These are phyloP conservation scores for Smittium culicis DNA, from an alignment of 371 early-diverging fungal genomes.

Conservation along the genomic window DNA sequence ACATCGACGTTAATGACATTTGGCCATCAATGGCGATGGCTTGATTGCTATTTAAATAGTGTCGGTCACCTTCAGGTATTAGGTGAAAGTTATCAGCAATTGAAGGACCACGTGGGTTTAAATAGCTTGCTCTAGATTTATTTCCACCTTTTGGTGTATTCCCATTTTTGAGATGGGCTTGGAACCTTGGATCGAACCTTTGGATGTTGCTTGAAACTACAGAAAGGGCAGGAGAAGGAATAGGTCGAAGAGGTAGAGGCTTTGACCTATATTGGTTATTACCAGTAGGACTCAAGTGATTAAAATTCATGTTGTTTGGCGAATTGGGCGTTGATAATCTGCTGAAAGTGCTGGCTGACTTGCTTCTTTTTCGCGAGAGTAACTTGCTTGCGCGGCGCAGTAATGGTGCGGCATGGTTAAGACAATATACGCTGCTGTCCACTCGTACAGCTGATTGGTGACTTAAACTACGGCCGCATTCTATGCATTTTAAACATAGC, in stretches of 20 bases:
- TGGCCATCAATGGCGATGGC: background rate
- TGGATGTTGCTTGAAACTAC: background rate
- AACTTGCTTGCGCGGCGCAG: constrained; percentile 32
- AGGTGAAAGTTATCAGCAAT: constrained; percentile 4
- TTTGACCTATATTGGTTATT: background rate
- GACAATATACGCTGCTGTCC: constrained; percentile 31
- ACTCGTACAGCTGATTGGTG: constrained; percentile 24
- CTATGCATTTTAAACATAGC: constrained; percentile 31
- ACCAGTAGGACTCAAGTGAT: background rate
- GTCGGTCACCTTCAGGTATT: background rate
- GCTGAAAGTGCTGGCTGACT: background rate
- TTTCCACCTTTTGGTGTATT: background rate
- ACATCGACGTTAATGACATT: background rate
- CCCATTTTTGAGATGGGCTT: no score
- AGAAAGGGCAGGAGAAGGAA: background rate
- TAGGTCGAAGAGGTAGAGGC: background rate
- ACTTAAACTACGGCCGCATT: constrained; percentile 26
- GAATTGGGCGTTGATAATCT: background rate
- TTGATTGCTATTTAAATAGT: background rate
- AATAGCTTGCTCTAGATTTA: background rate
- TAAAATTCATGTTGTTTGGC: background rate
- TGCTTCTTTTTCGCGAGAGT: constrained; percentile 16
- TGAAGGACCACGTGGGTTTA: background rate
- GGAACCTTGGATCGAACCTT: background rate
- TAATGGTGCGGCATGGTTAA: constrained; percentile 27